Evolutionary conservation across 1,139 yeast genomes (phyloP), one percentile per base, ranked within the genome.

Genomic region (Magnusiomyces magnusii): DNA sequence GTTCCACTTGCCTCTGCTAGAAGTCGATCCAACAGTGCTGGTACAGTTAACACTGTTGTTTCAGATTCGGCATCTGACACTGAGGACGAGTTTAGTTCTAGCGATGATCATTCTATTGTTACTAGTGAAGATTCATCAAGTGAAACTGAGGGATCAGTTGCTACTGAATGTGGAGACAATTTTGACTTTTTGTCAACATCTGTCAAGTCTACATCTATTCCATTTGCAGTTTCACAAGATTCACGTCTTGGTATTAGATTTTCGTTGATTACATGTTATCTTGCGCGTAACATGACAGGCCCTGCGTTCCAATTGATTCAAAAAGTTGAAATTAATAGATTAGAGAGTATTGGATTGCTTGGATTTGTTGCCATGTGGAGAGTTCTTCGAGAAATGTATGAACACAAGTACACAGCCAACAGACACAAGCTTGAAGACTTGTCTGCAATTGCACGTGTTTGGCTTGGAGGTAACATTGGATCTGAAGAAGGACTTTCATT

Each of bases 381-480:
- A 55, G 59, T 62, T 55, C 58, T 61, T 47, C 31, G 51, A 7
- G 60, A 62, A 47, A 60, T 64, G 44, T 58, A 61, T 39, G 59
- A 58, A 41, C 55, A 62, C 19, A 56, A 56, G 59, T 56, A 47
- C 47, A 34, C 56, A 3, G 44, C 44, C 44, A 39, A n/a, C 44
- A 50, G 58, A 31, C 51, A 57, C 53, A 58, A 59, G 51, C 57
- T 60, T 25, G 60, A 58, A 53, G 60, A 58, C 24, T 60, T 69
- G 51, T 65, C 72, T 13, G 70, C 69, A 1, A 62, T 62, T 19
- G 71, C 71, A n/a, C 69, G 76, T 31, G 63, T 73, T 36, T 73
- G 76, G 75, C 65, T 73, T 42, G 76, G 76, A 28, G 69, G 74
- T 41, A 71, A 70, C 39, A 65, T 64, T 36, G 74, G 73, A 17